These are phyloP conservation scores for Cordyceps sp. DNA, from an alignment of 2,329 filamentous ascomycete species.

Conservation along the genomic window DNA sequence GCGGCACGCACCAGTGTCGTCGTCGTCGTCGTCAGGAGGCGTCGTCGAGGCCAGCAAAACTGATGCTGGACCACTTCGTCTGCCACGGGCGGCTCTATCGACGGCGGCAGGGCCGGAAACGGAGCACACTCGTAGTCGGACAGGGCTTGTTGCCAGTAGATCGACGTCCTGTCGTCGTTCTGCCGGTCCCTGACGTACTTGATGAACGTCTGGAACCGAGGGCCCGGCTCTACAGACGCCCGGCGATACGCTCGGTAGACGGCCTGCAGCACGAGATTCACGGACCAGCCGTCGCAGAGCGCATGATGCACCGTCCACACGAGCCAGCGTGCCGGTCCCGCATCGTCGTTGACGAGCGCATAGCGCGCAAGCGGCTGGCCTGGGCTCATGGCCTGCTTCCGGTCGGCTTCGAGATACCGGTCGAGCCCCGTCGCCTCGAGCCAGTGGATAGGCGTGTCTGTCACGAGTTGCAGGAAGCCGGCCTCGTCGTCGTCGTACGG, in stretches of 20 bases:
- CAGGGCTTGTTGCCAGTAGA: conserved; percentile 24
- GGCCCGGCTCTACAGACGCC: conserved; percentile 1
- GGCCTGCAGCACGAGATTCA: conserved; percentile 16
- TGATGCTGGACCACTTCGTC: conserved; percentile 1
- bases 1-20: conserved; percentile 10
- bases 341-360: too few relatives aligned
- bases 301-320: conserved; percentile 18
- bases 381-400: too few relatives aligned
- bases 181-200: conserved; percentile 20
- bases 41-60: conserved; percentile 1
- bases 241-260: conserved; percentile 4
- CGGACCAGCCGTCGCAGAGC: conserved; percentile 36
- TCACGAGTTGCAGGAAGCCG: too few relatives aligned
- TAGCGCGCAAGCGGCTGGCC: too few relatives aligned
- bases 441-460: too few relatives aligned
- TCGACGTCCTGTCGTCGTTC: conserved; percentile 10
- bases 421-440: too few relatives aligned
- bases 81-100: too few relatives aligned
- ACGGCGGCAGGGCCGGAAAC: too few relatives aligned
- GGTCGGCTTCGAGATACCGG: too few relatives aligned
- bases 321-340: too few relatives aligned
- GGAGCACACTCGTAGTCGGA: conserved; percentile 6
- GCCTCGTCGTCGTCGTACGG: too few relatives aligned
- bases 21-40: conserved; percentile 5
- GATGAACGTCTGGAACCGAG: conserved; percentile 26